A percentile compares a stretch with the other conserved stretches of the same genome.
Conservation (phyloP, 345 rosid genomes). For the Salix exigua region DNA sequence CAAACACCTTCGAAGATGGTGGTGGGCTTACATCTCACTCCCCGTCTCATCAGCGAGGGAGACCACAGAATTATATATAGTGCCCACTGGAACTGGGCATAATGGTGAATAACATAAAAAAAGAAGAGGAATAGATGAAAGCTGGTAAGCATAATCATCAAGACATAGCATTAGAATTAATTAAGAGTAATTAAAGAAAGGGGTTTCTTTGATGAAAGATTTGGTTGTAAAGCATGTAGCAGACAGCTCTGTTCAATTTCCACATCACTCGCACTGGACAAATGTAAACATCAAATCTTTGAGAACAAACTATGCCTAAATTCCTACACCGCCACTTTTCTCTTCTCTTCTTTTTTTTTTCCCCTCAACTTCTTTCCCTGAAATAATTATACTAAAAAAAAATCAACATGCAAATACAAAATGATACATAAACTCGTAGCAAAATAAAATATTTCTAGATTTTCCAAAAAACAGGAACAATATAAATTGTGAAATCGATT, state of each 20-base stretch:
- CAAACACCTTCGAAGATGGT: neutral
- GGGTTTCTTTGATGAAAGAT: neutral
- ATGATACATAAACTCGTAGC: neutral
- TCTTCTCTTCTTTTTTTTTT: neutral
- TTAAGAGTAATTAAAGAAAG: no score
- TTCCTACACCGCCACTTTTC: neutral
- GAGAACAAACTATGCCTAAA: neutral
- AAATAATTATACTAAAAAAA: neutral
- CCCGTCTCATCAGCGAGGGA: neutral
- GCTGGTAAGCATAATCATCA: neutral
- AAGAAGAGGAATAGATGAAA: neutral
- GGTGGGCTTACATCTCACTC: constrained; percentile 1
- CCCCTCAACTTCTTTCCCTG: neutral
- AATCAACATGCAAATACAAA: neutral
- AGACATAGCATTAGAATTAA: neutral
- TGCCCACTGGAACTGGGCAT: neutral
- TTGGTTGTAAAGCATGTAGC: neutral
- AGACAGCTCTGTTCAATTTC: neutral
- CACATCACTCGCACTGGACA: neutral
- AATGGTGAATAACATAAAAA: neutral
- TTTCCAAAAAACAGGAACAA: neutral
- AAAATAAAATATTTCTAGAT: neutral
- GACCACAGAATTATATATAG: neutral
- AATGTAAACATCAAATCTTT: neutral
- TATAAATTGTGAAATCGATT: neutral